Evolutionary conservation across 2,329 filamentous ascomycete genomes (phyloP).

Genomic region (Calonectria pauciramosa): DNA sequence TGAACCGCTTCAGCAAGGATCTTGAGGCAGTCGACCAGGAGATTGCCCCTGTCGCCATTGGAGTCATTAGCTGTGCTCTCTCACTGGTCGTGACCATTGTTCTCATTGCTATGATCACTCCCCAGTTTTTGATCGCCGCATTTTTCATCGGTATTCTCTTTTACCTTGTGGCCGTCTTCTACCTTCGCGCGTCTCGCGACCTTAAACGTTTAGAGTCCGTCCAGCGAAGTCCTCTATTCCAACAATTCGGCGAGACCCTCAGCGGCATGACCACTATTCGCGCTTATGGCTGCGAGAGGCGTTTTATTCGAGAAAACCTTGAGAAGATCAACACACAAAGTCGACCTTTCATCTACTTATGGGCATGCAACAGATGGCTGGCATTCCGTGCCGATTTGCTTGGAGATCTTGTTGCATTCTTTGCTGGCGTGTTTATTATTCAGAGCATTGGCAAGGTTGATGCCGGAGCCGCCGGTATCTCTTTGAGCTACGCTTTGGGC

Average conservation of each 20-base stretch:
- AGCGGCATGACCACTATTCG: slow-evolving; percentile 96
- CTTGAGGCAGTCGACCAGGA: slow-evolving; percentile 96
- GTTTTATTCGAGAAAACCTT: slow-evolving; percentile 94
- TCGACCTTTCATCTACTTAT: slow-evolving; percentile 94
- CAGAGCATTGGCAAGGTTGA: slow-evolving; percentile 86
- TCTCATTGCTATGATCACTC: slow-evolving; percentile 90
- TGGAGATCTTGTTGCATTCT: slow-evolving; percentile 93
- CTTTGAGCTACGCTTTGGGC: slow-evolving; percentile 94
- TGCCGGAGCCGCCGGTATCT: slow-evolving; percentile 91
- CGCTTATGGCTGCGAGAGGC: slow-evolving; percentile 92
- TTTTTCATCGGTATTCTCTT: slow-evolving; percentile 89
- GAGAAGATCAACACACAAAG: slow-evolving; percentile 89
- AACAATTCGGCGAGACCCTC: slow-evolving; percentile 97
- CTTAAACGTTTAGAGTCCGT: slow-evolving; percentile 95
- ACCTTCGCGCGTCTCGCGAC: slow-evolving; percentile 92
- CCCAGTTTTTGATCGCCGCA: slow-evolving; percentile 89
- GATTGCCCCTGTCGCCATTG: slow-evolving; percentile 91
- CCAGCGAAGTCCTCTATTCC: slow-evolving; percentile 93
- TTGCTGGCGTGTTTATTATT: slow-evolving; percentile 92
- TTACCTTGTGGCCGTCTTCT: slow-evolving; percentile 86
- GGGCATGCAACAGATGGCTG: slow-evolving; percentile 97
- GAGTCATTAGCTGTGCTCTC: slow-evolving; percentile 74
- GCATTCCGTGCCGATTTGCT: slow-evolving; percentile 91
- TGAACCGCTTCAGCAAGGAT: slow-evolving; percentile 99
- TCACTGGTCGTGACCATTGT: slow-evolving; percentile 86